Base-by-base conservation (phyloP, 1,284 basidiomycete genomes). In the Malassezia sympodialis region DNA sequence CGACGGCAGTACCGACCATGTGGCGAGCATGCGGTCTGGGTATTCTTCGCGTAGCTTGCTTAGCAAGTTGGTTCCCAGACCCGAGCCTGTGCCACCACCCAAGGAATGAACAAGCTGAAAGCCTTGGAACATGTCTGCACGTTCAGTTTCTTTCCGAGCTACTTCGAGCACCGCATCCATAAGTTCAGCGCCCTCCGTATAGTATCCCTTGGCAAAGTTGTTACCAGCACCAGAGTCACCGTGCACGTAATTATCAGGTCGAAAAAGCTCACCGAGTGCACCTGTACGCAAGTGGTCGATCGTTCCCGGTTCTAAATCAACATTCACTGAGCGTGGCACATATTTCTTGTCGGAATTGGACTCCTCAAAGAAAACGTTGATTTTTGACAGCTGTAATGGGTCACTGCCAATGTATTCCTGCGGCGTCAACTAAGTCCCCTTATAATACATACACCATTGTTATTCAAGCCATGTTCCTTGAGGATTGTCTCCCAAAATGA, bases 81-180 rank as follows among this genome's bases (percentile, higher is more conserved):
- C 69, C 60, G 68, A 69, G 62, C 62, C 65, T 56, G 75, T 77
- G 76, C 91, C 91, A 72, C 91, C 91, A 58, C 91, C 91, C 24
- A 96, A 81, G 17, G 89, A 93, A 71, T 96, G 91, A 26, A 89
- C 78, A 55, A 96, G 77, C 73, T 96, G 91, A 76, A 96, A 96
- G 6, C 91, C 91, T 78, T 96, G 91, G 43, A 96, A 79, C 26
- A 85, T 82, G 57, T 96, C 90, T 67, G 87, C 87, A 14, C 79
- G 76, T 74, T 96, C 91, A 48, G 74, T 71, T 67, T 77, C 76
- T 56, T 76, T 76, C 26, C 76, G 73, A 23, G 75, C 65, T 26
- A 69, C 67, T 46, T 77, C 85, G 66, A 90, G 76, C 59, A 96
- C 84, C 27, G 80, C 78, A 67, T 96, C 91, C 51, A 91, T 83